Base-by-base conservation (phyloP, 2,329 filamentous ascomycete genomes). In the Colletotrichum melonis region DNA sequence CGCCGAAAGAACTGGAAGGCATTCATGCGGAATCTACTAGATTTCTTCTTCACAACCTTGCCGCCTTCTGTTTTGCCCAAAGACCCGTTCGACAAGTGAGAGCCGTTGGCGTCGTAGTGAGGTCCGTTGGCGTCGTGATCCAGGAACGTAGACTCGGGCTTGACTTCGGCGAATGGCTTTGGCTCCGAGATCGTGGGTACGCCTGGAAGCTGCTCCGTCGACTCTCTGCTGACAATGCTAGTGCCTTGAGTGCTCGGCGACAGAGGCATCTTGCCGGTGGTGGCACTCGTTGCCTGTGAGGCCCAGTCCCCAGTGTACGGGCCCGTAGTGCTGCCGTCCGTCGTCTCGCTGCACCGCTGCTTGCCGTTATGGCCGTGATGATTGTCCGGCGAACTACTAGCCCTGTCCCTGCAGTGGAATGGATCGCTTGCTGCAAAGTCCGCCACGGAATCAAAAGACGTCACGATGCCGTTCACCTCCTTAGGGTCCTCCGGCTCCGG, bases 241-340 rank as follows among this genome's bases (percentile, higher is more conserved):
- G 91, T 92, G 52, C 90, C 91, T 78, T 91, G 87, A 3, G 91
- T 92, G 78, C 90, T 92, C 2, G 91, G 91, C 28, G 90, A 92
- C 46, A 92, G 82, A 4, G 90, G 89, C 87, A 91, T 88, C 81
- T 91, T 91, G 63, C 89, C 88, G 1, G 90, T 92, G 1, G 90
- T 90, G 9, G 89, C 90, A 76, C 89, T 91, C 16, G 90, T 92
- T 5, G 87, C 89, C 76, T 92, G 90, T 4, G 89, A 91, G 3
- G 88, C 88, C 89, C 90, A 92, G 76, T 92, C 90, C 11, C 87
- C 89, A 0, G 86, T 85, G 60, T 84, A 86, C 0, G 86, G 87
- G 1, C 84, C 86, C 8, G 89, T 89, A 56, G 84, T 86, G 79
- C 90, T 90, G 57, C 88, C 88, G 68, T 92, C 90, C 0, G 90